phyloP scores from a whole-genome alignment of 345 rosid genomes.

The Eucalyptus virginea region DNA sequence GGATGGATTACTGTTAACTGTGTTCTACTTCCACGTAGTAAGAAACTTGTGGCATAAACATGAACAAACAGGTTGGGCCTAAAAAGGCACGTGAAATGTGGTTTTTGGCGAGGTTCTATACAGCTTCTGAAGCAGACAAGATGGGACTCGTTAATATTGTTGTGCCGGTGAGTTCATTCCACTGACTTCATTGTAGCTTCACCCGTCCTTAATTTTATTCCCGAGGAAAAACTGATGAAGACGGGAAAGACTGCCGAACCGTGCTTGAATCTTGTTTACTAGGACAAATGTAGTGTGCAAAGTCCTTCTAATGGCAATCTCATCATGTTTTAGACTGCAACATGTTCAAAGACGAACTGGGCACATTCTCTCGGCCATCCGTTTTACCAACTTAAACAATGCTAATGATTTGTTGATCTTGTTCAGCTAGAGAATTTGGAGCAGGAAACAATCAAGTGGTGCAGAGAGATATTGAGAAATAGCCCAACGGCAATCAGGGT shows the following conservation, averaged over 20 bases:
- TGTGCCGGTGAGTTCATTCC: slow-evolving; percentile 51
- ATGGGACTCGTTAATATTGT: slow-evolving; percentile 92
- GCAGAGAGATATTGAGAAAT: slow-evolving; percentile 77
- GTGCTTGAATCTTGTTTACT: neutral
- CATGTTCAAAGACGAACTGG: neutral
- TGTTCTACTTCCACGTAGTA: neutral
- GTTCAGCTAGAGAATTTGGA: slow-evolving; percentile 67
- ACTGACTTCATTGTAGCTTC: neutral
- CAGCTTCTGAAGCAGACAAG: slow-evolving; percentile 82
- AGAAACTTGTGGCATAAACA: neutral
- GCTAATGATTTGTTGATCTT: neutral
- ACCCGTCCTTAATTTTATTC: neutral
- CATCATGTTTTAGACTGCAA: neutral
- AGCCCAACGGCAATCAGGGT: slow-evolving; percentile 93
- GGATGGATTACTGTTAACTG: neutral
- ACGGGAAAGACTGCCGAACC: neutral
- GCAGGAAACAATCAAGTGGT: slow-evolving; percentile 85
- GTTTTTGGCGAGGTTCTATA: slow-evolving; percentile 81
- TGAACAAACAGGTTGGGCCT: slow-evolving; percentile 58
- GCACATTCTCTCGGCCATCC: neutral
- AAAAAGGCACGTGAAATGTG: slow-evolving; percentile 96
- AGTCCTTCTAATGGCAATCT: neutral
- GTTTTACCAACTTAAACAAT: neutral
- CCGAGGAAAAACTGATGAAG: neutral
- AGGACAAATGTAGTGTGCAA: neutral